Percentiles rank a stretch among this genome's conserved stretches.
These are phyloP conservation scores for Ogataea philodendri DNA, from an alignment of 805 yeast genomes.

Conservation along the genomic window DNA sequence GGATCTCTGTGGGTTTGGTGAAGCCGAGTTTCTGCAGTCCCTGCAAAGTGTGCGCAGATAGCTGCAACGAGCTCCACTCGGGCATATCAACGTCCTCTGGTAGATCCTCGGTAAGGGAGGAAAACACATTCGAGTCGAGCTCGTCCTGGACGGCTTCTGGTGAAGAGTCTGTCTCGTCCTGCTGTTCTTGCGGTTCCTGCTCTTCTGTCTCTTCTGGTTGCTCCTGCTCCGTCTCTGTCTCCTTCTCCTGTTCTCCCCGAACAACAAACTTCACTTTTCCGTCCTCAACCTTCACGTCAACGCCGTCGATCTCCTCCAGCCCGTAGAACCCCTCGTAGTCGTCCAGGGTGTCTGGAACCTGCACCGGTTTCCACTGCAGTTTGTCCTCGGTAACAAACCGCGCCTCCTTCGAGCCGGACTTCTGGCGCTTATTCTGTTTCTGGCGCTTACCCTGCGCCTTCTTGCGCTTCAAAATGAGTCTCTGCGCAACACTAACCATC, in stretches of 20 bases:
- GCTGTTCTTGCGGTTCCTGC: too few relatives aligned
- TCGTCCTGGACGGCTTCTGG: not conserved
- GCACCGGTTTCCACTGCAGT: constrained; percentile 77
- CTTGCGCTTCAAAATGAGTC: constrained; percentile 19
- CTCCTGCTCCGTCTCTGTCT: constrained; percentile 22
- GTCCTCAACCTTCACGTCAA: constrained; percentile 69
- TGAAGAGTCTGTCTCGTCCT: constrained; percentile 11
- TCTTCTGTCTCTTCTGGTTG: constrained; percentile 20
- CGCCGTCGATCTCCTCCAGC: constrained; percentile 91
- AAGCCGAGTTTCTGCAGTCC: constrained; percentile 63
- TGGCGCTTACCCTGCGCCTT: constrained; percentile 10
- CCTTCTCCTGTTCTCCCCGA: constrained; percentile 32
- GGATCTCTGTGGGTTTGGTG: constrained; percentile 79
- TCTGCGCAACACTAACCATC: constrained; percentile 23
- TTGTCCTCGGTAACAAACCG: constrained; percentile 46
- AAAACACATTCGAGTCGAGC: constrained; percentile 16
- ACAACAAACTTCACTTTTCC: constrained; percentile 65
- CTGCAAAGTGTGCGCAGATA: constrained; percentile 56
- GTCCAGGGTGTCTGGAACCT: constrained; percentile 76
- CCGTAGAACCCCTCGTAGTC: constrained; percentile 93
- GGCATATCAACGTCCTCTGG: constrained; percentile 50
- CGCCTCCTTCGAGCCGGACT: not conserved
- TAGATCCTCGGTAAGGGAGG: constrained; percentile 10
- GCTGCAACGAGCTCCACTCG: constrained; percentile 49
- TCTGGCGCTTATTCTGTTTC: constrained; percentile 4